Evolutionary conservation across 2,329 filamentous ascomycete species (phyloP).

Genomic region (Phaeosphaeriaceae sp.): DNA sequence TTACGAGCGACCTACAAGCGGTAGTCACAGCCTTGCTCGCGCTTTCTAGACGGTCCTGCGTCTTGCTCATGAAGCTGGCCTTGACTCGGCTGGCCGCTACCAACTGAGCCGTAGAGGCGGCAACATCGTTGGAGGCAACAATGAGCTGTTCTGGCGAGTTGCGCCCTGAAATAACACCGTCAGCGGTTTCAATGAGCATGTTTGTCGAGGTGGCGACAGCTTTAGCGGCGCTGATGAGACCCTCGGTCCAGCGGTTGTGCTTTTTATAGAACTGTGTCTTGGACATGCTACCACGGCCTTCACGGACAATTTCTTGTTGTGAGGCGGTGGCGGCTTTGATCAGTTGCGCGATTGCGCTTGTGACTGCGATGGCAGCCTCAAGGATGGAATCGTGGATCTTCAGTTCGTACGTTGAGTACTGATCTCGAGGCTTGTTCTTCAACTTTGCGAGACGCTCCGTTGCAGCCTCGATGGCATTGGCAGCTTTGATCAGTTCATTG

Average conservation of each 20-base stretch:
- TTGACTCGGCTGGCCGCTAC: slow-evolving; percentile 96
- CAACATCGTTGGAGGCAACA: slow-evolving; percentile 95
- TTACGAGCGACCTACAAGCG: slow-evolving; percentile 84
- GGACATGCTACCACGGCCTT: slow-evolving; percentile 85
- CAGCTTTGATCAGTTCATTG: slow-evolving; percentile 87
- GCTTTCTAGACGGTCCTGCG: slow-evolving; percentile 86
- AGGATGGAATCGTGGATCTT: slow-evolving; percentile 95
- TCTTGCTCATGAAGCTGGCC: slow-evolving; percentile 97
- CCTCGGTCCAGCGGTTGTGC: slow-evolving; percentile 99
- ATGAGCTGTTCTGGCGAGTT: slow-evolving; percentile 97
- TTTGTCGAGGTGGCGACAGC: slow-evolving; percentile 94
- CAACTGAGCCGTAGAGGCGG: slow-evolving; percentile 93
- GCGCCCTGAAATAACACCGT: slow-evolving; percentile 88
- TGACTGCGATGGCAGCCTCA: slow-evolving; percentile 90
- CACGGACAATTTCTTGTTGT: slow-evolving; percentile 94
- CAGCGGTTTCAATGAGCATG: slow-evolving; percentile 95
- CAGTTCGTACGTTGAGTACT: slow-evolving; percentile 94
- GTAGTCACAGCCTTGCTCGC: slow-evolving; percentile 92
- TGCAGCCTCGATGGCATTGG: slow-evolving; percentile 92
- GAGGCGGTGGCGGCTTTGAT: slow-evolving; percentile 94
- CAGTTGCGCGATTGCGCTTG: slow-evolving; percentile 88
- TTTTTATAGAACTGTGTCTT: slow-evolving; percentile 99
- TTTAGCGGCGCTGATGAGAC: slow-evolving; percentile 95
- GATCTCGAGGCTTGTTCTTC: slow-evolving; percentile 94
- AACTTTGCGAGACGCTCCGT: slow-evolving; percentile 88